Evolutionary conservation across 1,284 basidiomycete species (phyloP).

Genomic region (Bjerkandera adusta): DNA sequence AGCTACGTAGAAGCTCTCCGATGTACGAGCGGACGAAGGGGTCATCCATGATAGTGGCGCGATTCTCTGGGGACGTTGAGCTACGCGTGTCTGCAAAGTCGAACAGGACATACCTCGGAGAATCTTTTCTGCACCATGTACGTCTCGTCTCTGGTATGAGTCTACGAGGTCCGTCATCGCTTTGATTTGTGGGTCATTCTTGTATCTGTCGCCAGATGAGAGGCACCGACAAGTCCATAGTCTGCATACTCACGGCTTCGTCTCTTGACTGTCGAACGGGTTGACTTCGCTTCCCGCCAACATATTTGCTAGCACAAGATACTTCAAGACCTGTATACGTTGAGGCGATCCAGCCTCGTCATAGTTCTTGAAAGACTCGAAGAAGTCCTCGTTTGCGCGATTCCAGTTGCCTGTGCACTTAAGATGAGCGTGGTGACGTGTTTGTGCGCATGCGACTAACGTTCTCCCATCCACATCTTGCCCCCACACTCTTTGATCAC

Average conservation of each 20-base stretch:
- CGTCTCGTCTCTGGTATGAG: constrained; percentile 94
- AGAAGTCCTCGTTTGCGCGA: constrained; percentile 96
- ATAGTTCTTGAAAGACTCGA: constrained; percentile 98
- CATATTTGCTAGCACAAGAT: constrained; percentile 98
- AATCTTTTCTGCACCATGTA: constrained; percentile 95
- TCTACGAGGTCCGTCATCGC: constrained; percentile 98
- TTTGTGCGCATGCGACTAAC: constrained; percentile 48
- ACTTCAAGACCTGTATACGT: constrained; percentile 97
- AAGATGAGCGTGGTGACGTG: too few species aligned
- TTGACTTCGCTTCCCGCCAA: constrained; percentile 98
- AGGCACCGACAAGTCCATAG: not conserved
- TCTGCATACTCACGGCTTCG: constrained; percentile 77
- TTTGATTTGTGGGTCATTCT: constrained; percentile 93
- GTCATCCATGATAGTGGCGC: constrained; percentile 93
- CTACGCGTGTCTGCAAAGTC: constrained; percentile 4
- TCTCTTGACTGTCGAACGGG: constrained; percentile 99
- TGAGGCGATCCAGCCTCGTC: constrained; percentile 97
- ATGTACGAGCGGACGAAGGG: constrained; percentile 92
- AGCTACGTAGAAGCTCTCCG: constrained; percentile 88
- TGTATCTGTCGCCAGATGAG: constrained; percentile 72
- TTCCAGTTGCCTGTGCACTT: constrained; percentile 84
- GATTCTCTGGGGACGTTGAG: constrained; percentile 64
- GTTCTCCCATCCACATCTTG: constrained; percentile 99
- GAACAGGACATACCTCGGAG: constrained; percentile 63
- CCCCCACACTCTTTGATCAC: constrained; percentile 99